Percentiles rank a stretch among this genome's conserved stretches.
Evolutionary conservation across 2,329 filamentous ascomycete genomes (phyloP).

Genomic region (Periconia sp.): DNA sequence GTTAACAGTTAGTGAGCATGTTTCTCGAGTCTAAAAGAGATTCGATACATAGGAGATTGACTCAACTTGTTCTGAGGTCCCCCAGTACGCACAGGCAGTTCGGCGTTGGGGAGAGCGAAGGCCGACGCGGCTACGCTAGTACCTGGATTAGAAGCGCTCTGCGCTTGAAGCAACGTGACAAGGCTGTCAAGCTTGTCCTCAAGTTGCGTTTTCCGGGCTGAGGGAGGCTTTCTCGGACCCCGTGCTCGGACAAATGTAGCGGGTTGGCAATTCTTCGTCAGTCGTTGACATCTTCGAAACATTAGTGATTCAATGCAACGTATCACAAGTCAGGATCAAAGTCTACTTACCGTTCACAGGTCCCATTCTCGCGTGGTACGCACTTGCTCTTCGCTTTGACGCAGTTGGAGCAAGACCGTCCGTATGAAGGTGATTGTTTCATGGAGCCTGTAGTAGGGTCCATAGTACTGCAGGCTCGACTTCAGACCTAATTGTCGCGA

Average conservation of each 20-base stretch:
- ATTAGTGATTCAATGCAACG: not conserved
- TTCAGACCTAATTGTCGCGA: too few relatives aligned
- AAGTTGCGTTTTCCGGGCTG: slow-evolving; percentile 20
- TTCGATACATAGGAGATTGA: not conserved
- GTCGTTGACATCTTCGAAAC: slow-evolving; percentile 21
- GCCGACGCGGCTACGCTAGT: not conserved
- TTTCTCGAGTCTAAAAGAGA: too few relatives aligned
- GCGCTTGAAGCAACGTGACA: slow-evolving; percentile 32
- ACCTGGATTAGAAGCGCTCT: slow-evolving; percentile 5
- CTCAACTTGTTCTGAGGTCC: not conserved
- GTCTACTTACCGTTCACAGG: slow-evolving; percentile 18
- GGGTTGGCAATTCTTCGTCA: slow-evolving; percentile 24
- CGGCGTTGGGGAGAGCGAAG: too few relatives aligned
- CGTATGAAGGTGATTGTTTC: too few relatives aligned
- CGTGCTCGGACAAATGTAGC: slow-evolving; percentile 16
- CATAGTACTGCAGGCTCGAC: too few relatives aligned
- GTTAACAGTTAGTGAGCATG: not conserved
- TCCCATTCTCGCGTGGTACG: slow-evolving; percentile 2
- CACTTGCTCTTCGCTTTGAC: slow-evolving; percentile 19
- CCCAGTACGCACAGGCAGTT: too few relatives aligned
- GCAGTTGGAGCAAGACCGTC: slow-evolving; percentile 19
- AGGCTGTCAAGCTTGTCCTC: slow-evolving; percentile 41
- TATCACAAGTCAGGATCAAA: not conserved
- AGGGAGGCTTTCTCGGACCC: slow-evolving; percentile 8
- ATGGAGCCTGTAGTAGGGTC: too few relatives aligned